Conservation (phyloP, 495 filamentous ascomycete species). For the Aspergillus heteromorphus region DNA sequence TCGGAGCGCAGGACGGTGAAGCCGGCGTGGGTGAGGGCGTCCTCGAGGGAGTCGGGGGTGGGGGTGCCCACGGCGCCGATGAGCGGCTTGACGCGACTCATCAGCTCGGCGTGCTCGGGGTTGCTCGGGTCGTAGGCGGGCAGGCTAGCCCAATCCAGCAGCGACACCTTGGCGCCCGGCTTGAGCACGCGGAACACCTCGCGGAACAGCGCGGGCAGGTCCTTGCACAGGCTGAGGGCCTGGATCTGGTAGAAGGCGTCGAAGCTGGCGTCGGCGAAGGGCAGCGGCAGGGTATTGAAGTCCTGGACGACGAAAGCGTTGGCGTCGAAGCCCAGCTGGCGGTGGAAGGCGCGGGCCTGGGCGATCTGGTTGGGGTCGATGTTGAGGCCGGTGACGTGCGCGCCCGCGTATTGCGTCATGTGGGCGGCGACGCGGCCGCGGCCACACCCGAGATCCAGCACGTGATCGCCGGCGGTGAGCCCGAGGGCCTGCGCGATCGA, state of each 20-base stretch:
- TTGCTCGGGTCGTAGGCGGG: constrained; percentile 51
- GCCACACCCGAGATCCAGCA: constrained; percentile 57
- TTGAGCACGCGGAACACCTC: constrained; percentile 54
- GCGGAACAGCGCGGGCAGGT: constrained; percentile 44
- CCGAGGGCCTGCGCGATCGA: constrained; percentile 50
- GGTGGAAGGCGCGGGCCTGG: constrained; percentile 50
- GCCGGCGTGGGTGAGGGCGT: constrained; percentile 46
- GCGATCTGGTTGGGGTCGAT: constrained; percentile 59
- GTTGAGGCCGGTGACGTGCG: constrained; percentile 54
- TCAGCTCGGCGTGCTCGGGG: constrained; percentile 49
- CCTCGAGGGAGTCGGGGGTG: constrained; percentile 49
- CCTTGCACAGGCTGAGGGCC: constrained; percentile 55
- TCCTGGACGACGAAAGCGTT: constrained; percentile 54
- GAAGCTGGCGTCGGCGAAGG: constrained; percentile 51
- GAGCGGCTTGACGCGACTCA: constrained; percentile 57
- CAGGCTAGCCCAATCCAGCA: constrained; percentile 57
- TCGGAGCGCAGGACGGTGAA: constrained; percentile 50
- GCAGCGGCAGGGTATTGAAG: constrained; percentile 54
- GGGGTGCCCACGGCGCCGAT: constrained; percentile 61
- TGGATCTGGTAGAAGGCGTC: constrained; percentile 64
- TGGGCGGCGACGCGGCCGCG: constrained; percentile 58
- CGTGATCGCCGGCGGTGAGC: constrained; percentile 43
- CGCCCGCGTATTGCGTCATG: constrained; percentile 52
- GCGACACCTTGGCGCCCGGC: constrained; percentile 51
- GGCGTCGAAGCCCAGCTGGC: constrained; percentile 34